Evolutionary conservation across 257 asterid genomes (phyloP), one percentile per base, ranked within the genome.

Genomic region (Scutellaria minor): DNA sequence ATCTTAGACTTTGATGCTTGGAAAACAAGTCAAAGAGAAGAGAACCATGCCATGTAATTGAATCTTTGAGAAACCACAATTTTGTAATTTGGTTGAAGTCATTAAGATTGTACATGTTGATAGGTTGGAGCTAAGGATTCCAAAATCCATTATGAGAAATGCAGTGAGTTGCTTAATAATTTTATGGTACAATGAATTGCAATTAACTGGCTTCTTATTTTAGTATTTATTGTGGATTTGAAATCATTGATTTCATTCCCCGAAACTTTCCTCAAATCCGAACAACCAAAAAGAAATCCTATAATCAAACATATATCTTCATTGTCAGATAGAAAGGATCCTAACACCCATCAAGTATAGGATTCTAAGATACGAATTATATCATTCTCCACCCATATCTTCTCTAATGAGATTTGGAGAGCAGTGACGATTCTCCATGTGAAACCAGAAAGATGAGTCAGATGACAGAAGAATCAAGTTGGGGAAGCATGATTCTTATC

Each of bases 401-500:
- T 58, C 40, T 44, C 45, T 42, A 64, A 51, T 45, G 44, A 27
- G 27, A 58, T 45, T 22, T 65, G 41, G 31, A 63, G 70, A 54
- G 18, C 55, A 41, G 42, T 22, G 24, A 61, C 40, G 48, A 13
- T 50, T 58, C 15, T 56, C 40, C 48, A 35, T 22, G 15, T 46
- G 70, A 66, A 72, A 41, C 41, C 64, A 41, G 24, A 56, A 57
- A 44, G 20, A 18, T 18, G 18, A 18, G 18, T 18, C 18, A 18
- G 51, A 67, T 44, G 66, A 48, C 9, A 40, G 57, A 59, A 47
- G 47, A 74, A 57, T 9, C 63, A 46, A 62, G 37, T 53, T 13
- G 42, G 76, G 63, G 18, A 53, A 58, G 52, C 70, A 58, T 48
- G 35, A 8, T 51, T 52, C 71, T 50, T 20, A 72, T 64, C 62